Base-by-base conservation (phyloP, 306 rosid species). In the Oemleria cerasiformis region DNA sequence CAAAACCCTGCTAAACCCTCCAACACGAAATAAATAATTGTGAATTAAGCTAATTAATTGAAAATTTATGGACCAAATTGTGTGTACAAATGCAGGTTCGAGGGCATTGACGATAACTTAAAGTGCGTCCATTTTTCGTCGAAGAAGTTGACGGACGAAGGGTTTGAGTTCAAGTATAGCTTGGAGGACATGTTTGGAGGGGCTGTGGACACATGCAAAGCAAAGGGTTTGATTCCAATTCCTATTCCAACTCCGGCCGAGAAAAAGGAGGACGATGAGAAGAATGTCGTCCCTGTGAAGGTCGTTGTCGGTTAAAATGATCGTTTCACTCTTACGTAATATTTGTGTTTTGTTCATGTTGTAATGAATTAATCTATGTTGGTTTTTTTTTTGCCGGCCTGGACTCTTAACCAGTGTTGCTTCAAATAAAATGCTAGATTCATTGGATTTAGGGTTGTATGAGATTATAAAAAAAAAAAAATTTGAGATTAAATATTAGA, bases 111-210 rank as follows among this genome's bases (percentile, higher is more conserved):
- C 0, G 96, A 89, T 43, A 54, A 89, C 59, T 76, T 92, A 83
- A 75, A 79, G 10, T 57, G 7, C n/a, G 68, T 92, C 1, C 55
- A 25, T 8, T 89, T 92, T 79, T 84, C 84, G n/a, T 85, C 92
- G 7, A 81, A 82, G 75, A 92, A 92, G 80, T 73, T 92, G 51
- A 79, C 34, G 8, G 88, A 87, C 7, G 20, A 82, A 69, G 97
- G 97, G 4, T 92, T 88, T 72, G 75, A 87, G 71, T 92, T 80
- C 67, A 83, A 89, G 48, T 87, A 89, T 75, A 79, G 73, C 72
- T 74, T 92, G 55, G 92, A 87, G 77, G 96, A 87, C 9, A 92
- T 92, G 96, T 92, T 75, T 78, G 63, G 71, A 0, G 91, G 68
- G 43, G 97, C 97, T 3, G 71, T 88, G 9, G 87, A 89, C 2